Evolutionary conservation across 75 land plant genomes (phyloP).

Genomic region (Gnetum montanum): DNA sequence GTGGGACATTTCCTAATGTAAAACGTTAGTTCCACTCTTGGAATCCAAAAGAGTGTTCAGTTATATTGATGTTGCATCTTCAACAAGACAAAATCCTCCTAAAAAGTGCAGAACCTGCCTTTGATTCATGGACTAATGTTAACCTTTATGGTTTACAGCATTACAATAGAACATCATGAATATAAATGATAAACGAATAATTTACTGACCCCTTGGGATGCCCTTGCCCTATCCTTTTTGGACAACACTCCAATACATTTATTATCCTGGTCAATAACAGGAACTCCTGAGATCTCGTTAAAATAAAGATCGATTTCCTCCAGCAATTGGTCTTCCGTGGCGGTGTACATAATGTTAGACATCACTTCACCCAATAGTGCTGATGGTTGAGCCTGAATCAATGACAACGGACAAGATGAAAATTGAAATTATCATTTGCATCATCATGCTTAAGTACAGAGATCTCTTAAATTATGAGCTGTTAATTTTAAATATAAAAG

Average conservation of each 20-base stretch:
- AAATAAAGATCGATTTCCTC: constrained; percentile 46
- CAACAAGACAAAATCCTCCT: too few species aligned
- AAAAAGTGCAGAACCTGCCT: too few species aligned
- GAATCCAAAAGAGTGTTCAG: too few species aligned
- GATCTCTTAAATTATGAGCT: too few species aligned
- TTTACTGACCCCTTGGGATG: constrained; percentile 38
- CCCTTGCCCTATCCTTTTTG: constrained; percentile 50
- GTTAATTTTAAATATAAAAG: not conserved
- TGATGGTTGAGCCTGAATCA: constrained; percentile 48
- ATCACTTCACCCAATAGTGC: constrained; percentile 53
- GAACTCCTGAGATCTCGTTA: constrained; percentile 43
- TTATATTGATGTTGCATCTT: too few species aligned
- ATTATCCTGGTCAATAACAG: constrained; percentile 42
- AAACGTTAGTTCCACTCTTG: too few species aligned
- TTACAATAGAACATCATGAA: too few species aligned
- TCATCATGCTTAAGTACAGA: not conserved
- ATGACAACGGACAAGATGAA: not conserved
- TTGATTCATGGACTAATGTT: too few species aligned
- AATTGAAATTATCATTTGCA: not conserved
- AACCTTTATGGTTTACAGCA: too few species aligned
- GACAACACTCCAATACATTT: constrained; percentile 58
- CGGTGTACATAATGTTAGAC: constrained; percentile 37
- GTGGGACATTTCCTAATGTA: too few species aligned
- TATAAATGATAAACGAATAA: too few species aligned
- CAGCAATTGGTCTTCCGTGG: constrained; percentile 38